Percentiles rank a stretch among this genome's conserved stretches.
Evolutionary conservation across 2,329 filamentous ascomycete genomes (phyloP).

Genomic region (Sarocladium oryzae): DNA sequence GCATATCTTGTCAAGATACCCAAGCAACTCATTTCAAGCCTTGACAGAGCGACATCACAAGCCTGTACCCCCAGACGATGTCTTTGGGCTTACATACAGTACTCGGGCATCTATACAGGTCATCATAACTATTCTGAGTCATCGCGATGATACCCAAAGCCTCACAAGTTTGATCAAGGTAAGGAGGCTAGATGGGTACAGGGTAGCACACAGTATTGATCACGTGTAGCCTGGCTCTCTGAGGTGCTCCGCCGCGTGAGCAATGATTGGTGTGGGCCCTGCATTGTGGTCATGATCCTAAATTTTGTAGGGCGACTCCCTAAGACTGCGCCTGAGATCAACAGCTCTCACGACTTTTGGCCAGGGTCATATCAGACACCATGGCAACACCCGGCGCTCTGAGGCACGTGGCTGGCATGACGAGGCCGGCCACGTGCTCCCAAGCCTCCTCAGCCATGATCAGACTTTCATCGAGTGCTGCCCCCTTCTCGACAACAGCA

Average conservation of each 20-base stretch:
- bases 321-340: background rate
- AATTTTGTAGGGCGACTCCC: background rate
- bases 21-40: too few relatives aligned
- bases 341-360: background rate
- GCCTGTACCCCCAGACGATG: too few relatives aligned
- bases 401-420: background rate
- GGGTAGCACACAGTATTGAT: background rate
- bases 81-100: too few relatives aligned
- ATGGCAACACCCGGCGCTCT: slow-evolving; percentile 4
- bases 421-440: background rate
- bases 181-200: too few relatives aligned
- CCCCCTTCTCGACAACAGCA: slow-evolving; percentile 49
- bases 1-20: too few relatives aligned
- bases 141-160: too few relatives aligned
- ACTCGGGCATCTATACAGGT: too few relatives aligned
- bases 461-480: slow-evolving; percentile 13
- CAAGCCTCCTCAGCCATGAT: slow-evolving; percentile 5
- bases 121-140: too few relatives aligned
- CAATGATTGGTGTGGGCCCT: background rate
- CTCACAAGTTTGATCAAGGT: too few relatives aligned
- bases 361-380: background rate
- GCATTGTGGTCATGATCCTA: background rate
- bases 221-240: background rate
- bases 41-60: too few relatives aligned
- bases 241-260: background rate